A percentile compares a stretch with the other conserved stretches of the same genome.
Evolutionary conservation across 225 moss, liverwort and hornwort species (phyloP).

Genomic region (Ulota crispa): DNA sequence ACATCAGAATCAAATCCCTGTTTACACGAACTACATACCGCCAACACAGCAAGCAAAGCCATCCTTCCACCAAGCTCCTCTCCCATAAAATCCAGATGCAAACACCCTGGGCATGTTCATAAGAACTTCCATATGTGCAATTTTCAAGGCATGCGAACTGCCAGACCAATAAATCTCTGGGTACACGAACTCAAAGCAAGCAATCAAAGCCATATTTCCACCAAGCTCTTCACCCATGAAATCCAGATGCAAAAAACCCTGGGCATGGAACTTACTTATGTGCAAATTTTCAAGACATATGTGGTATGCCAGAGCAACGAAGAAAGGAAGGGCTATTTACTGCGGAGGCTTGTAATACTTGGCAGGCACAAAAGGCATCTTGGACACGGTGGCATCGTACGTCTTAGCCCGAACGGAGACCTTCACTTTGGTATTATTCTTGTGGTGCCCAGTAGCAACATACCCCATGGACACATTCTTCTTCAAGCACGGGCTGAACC

Average conservation of each 20-base stretch:
- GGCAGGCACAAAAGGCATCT: slow-evolving; percentile 95
- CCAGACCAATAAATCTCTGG: not conserved
- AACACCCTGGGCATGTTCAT: too few relatives aligned
- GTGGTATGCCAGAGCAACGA: too few relatives aligned
- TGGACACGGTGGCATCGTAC: slow-evolving; percentile 71
- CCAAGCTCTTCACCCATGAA: not conserved
- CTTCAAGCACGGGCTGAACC: slow-evolving; percentile 95
- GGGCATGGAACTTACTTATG: too few relatives aligned
- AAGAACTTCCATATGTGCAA: not conserved
- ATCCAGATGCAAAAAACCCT: too few relatives aligned
- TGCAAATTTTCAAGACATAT: too few relatives aligned
- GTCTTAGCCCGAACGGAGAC: slow-evolving; percentile 73
- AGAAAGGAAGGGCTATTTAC: not conserved
- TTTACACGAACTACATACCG: too few relatives aligned
- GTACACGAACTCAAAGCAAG: not conserved
- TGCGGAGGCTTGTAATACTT: slow-evolving; percentile 75
- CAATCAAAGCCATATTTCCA: not conserved
- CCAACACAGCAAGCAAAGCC: too few relatives aligned
- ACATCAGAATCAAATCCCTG: slow-evolving; percentile 7
- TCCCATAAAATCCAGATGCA: too few relatives aligned
- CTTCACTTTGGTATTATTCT: slow-evolving; percentile 71
- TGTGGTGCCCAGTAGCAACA: slow-evolving; percentile 76
- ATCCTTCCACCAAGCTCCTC: too few relatives aligned
- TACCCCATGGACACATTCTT: slow-evolving; percentile 99
- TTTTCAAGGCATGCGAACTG: too few relatives aligned